A percentile compares a stretch with the other conserved stretches of the same genome.
Conservation (phyloP, 768 basidiomycete species). For the Exsudoporus frostii region DNA sequence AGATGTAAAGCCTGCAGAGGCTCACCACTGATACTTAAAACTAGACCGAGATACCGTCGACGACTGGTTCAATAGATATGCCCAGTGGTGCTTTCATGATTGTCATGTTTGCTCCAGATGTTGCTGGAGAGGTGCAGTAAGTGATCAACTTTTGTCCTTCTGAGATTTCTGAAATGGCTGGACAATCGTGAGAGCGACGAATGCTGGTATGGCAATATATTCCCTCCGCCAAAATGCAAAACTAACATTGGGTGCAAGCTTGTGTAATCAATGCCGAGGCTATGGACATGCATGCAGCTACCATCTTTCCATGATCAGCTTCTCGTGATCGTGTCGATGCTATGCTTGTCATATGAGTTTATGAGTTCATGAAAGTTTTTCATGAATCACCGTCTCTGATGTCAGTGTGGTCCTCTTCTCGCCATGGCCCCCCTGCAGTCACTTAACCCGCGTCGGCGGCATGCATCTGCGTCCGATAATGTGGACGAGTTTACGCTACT, state of each 20-base stretch:
- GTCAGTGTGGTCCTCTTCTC: background rate
- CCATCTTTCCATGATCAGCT: background rate
- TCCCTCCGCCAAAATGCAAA: background rate
- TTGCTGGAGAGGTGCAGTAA: background rate
- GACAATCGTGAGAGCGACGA: background rate
- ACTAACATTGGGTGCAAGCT: background rate
- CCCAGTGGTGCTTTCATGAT: background rate
- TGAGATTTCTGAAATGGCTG: background rate
- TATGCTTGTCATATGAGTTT: background rate
- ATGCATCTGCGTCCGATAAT: background rate
- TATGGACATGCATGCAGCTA: background rate
- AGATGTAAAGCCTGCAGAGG: slow-evolving; percentile 67
- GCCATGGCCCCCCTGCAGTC: background rate
- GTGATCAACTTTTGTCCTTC: background rate
- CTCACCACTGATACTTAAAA: slow-evolving; percentile 43
- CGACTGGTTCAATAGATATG: slow-evolving; percentile 17
- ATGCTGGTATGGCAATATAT: background rate
- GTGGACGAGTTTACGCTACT: background rate
- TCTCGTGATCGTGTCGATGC: background rate
- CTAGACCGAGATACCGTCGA: slow-evolving; percentile 8
- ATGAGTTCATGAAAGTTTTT: background rate
- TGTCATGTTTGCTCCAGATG: background rate
- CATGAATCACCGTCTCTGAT: no score
- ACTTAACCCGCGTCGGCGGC: background rate
- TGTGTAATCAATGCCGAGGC: background rate